Conservation (phyloP, 2,329 filamentous ascomycete genomes). For the Blumeria graminis region DNA sequence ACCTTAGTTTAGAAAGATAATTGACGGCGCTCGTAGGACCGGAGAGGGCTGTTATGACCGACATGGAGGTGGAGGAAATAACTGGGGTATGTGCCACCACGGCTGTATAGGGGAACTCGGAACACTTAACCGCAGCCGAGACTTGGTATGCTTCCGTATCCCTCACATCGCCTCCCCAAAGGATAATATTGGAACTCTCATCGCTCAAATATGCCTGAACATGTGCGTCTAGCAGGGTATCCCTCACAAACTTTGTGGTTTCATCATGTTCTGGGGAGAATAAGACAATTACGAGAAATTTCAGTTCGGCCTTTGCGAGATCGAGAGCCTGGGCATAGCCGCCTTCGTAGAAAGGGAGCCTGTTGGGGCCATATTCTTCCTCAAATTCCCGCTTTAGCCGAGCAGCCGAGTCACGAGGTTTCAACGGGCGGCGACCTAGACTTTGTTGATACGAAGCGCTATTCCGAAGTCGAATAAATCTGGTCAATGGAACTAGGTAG, state of each 20-base stretch:
- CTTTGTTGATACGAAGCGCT: conserved; percentile 31
- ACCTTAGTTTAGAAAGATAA: conserved; percentile 53
- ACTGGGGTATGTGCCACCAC: conserved; percentile 72
- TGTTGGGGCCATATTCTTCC: conserved; percentile 60
- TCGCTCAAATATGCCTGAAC: conserved; percentile 53
- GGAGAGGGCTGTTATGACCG: conserved; percentile 54
- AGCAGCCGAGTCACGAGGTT: conserved; percentile 67
- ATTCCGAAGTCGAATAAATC: conserved; percentile 30
- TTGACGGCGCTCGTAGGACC: conserved; percentile 45
- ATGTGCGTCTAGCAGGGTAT: conserved; percentile 56
- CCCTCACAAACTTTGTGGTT: conserved; percentile 53
- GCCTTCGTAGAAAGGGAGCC: conserved; percentile 59
- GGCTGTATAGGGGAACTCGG: conserved; percentile 77
- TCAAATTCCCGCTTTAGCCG: conserved; percentile 85
- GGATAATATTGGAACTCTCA: conserved; percentile 50
- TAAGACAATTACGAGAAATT: conserved; percentile 73
- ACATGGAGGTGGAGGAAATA: conserved; percentile 70
- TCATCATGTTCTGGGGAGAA: conserved; percentile 90
- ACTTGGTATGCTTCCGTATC: conserved; percentile 92
- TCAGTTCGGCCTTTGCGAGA: conserved; percentile 68
- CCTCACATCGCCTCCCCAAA: conserved; percentile 84
- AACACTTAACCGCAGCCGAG: conserved; percentile 63
- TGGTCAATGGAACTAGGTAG: conserved; percentile 56
- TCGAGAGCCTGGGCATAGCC: conserved; percentile 86
- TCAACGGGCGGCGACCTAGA: conserved; percentile 48